Percentiles rank a stretch among this genome's conserved stretches.
Conservation (phyloP, 768 basidiomycete genomes). For the Lentinula lateritia region DNA sequence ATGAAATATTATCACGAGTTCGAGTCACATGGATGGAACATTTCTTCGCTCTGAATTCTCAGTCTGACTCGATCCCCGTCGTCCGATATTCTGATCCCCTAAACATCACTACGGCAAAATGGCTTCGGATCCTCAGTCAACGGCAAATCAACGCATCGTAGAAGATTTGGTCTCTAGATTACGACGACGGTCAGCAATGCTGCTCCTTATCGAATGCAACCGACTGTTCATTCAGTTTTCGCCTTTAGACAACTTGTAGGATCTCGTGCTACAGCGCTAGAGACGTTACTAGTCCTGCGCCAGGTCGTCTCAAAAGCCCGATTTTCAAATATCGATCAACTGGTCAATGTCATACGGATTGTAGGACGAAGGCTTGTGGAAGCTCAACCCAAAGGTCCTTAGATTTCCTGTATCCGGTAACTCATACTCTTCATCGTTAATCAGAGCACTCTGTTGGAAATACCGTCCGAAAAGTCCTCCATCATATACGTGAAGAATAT, state of each 20-base stretch:
- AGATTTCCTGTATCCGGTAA: neutral
- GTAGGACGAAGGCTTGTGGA: conserved; percentile 81
- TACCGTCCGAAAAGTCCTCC: conserved; percentile 87
- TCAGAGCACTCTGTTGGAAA: conserved; percentile 94
- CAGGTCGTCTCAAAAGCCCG: conserved; percentile 85
- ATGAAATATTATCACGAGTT: no score
- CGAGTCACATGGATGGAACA: no score
- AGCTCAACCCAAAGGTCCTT: conserved; percentile 90
- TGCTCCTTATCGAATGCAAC: conserved; percentile 3
- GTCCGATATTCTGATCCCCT: neutral
- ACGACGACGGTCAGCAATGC: conserved; percentile 57
- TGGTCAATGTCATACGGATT: conserved; percentile 70
- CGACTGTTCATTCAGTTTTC: conserved; percentile 13
- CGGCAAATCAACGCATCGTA: conserved; percentile 51
- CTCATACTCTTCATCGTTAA: neutral
- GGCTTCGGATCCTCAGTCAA: conserved; percentile 32
- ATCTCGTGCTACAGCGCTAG: conserved; percentile 82
- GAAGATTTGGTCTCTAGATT: conserved; percentile 67
- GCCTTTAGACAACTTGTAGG: conserved; percentile 79
- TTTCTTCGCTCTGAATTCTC: no score
- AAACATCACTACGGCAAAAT: conserved; percentile 19
- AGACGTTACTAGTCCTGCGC: conserved; percentile 82
- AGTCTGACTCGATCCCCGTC: neutral
- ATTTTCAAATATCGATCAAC: conserved; percentile 82
- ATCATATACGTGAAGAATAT: conserved; percentile 94